Conservation (phyloP, 2,329 filamentous ascomycete genomes). For the Penicillium sp. region DNA sequence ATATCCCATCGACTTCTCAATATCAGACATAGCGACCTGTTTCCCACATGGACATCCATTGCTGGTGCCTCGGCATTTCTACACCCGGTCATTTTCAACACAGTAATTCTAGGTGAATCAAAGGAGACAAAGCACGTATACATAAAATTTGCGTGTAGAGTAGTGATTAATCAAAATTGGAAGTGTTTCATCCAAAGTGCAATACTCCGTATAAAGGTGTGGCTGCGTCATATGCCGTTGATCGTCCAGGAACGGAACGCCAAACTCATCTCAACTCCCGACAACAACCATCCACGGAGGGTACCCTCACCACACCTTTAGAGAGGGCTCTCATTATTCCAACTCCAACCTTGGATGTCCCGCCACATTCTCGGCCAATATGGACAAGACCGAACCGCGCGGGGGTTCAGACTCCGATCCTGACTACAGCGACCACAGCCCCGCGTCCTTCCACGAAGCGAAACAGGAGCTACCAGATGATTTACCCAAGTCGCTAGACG, state of each 20-base stretch:
- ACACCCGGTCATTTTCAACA: too few relatives aligned
- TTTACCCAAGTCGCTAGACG: conserved; percentile 87
- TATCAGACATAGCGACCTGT: conserved; percentile 4
- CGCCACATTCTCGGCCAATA: conserved; percentile 24
- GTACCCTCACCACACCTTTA: not conserved
- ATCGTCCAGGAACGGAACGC: conserved; percentile 11
- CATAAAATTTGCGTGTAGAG: not conserved
- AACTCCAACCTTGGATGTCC: conserved; percentile 18
- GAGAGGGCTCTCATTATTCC: conserved; percentile 8
- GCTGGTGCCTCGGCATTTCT: not conserved
- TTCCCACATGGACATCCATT: not conserved
- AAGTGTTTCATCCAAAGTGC: not conserved
- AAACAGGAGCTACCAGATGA: conserved; percentile 69
- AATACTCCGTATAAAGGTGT: not conserved
- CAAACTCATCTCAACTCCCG: conserved; percentile 1
- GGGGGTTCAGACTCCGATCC: conserved; percentile 31
- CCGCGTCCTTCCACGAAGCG: conserved; percentile 20
- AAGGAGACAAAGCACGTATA: too few relatives aligned
- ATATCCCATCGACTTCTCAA: conserved; percentile 11
- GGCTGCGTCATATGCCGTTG: conserved; percentile 8
- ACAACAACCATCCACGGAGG: not conserved
- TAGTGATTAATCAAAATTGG: not conserved
- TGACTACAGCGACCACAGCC: conserved; percentile 22
- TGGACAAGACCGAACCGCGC: conserved; percentile 38
- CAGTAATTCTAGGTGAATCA: too few relatives aligned